These are phyloP conservation scores for Pseudozyma tsukubaensis DNA, from an alignment of 1,284 basidiomycete species.

Conservation along the genomic window DNA sequence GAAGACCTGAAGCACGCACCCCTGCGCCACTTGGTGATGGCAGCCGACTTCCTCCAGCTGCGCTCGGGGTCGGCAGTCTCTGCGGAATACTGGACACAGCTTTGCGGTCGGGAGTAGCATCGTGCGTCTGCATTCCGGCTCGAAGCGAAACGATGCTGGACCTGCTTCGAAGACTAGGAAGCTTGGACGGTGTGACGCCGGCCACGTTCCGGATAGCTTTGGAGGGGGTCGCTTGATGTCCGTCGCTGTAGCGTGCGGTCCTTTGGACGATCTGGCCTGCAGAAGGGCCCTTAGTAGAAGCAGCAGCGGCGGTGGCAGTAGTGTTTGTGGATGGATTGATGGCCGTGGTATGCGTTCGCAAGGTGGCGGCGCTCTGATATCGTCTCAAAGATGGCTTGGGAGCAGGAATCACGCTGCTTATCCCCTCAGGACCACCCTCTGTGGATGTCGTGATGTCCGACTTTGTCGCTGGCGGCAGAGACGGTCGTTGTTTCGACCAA, in stretches of 20 bases:
- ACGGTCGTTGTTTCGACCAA: slow-evolving; percentile 8
- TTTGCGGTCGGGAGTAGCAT: not conserved
- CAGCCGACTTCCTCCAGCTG: not conserved
- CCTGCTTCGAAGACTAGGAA: slow-evolving; percentile 22
- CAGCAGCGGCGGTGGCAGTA: not conserved
- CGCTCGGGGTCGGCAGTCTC: slow-evolving; percentile 4
- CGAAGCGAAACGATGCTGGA: slow-evolving; percentile 22
- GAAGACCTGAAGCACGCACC: slow-evolving; percentile 8
- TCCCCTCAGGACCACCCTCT: not conserved
- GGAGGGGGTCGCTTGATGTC: slow-evolving; percentile 5
- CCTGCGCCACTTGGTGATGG: not conserved
- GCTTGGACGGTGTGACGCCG: slow-evolving; percentile 34
- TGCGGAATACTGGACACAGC: slow-evolving; percentile 1
- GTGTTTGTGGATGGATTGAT: not conserved
- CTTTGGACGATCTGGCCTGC: not conserved
- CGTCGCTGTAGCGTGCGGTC: slow-evolving; percentile 13
- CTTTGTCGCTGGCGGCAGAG: slow-evolving; percentile 14
- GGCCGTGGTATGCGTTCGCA: slow-evolving; percentile 1
- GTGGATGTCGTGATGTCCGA: not conserved
- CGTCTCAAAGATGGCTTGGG: slow-evolving; percentile 9
- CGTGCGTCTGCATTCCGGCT: not conserved
- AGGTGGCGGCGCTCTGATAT: slow-evolving; percentile 19
- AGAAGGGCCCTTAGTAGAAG: not conserved
- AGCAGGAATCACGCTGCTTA: not conserved
- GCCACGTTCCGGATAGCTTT: slow-evolving; percentile 17